A percentile compares a stretch with the other conserved stretches of the same genome.
phyloP scores from a whole-genome alignment of 2,329 filamentous ascomycete species.

The Dissoconium aciculare region DNA sequence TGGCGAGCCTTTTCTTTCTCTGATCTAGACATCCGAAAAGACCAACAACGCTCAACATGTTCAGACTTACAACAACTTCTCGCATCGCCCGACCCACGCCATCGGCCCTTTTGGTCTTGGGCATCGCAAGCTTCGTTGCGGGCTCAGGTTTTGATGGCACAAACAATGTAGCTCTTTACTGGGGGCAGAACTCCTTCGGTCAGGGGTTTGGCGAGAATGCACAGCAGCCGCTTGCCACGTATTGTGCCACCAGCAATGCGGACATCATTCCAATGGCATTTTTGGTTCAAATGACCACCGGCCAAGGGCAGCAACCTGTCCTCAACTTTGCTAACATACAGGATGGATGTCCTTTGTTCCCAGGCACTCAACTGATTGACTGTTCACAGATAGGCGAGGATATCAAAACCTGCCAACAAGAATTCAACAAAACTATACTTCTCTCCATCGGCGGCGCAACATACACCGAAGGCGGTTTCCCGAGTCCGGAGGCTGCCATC shows the following conservation, averaged over 20 bases:
- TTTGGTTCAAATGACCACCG: constrained; percentile 39
- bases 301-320: constrained; percentile 31
- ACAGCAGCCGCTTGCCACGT: constrained; percentile 43
- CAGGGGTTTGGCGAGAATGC: constrained; percentile 30
- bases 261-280: constrained; percentile 52
- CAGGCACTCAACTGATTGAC: constrained; percentile 41
- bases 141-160: constrained; percentile 4
- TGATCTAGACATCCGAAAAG: too few species aligned
- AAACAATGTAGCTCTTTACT: constrained; percentile 7
- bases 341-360: constrained; percentile 45
- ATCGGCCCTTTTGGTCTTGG: too few species aligned
- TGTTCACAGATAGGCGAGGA: constrained; percentile 48
- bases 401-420: constrained; percentile 44
- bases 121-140: too few species aligned
- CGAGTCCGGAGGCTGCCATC: constrained; percentile 36
- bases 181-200: constrained; percentile 44
- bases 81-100: too few species aligned
- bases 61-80: too few species aligned
- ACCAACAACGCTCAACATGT: too few species aligned
- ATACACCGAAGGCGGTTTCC: constrained; percentile 54
- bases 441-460: constrained; percentile 58
- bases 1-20: too few species aligned
- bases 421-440: constrained; percentile 52
- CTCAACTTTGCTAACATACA: constrained; percentile 52
- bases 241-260: constrained; percentile 40